phyloP scores from a whole-genome alignment of 805 yeast genomes.

The Metschnikowia vanudenii region DNA sequence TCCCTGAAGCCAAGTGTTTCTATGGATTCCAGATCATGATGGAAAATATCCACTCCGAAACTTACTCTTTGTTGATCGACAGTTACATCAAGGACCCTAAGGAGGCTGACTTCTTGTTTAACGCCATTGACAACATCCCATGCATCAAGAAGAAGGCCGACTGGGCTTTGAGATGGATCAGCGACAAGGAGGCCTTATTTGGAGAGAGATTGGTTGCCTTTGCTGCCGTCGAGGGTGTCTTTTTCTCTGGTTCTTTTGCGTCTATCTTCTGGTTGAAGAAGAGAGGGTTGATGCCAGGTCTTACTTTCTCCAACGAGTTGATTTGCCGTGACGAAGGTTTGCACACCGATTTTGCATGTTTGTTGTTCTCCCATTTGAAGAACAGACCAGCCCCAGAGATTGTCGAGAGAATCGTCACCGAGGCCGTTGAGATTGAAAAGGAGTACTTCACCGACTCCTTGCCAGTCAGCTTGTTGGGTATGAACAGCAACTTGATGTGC shows the following conservation, averaged over 20 bases:
- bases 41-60: slow-evolving; percentile 98
- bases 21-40: slow-evolving; percentile 99
- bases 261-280: slow-evolving; percentile 98
- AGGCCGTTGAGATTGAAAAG: slow-evolving; percentile 93
- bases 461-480: slow-evolving; percentile 90
- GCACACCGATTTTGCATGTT: slow-evolving; percentile 97
- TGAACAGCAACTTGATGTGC: slow-evolving; percentile 92
- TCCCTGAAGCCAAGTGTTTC: slow-evolving; percentile 97
- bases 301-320: slow-evolving; percentile 95
- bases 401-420: slow-evolving; percentile 84
- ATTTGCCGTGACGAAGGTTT: slow-evolving; percentile 98
- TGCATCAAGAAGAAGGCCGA: slow-evolving; percentile 96
- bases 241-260: slow-evolving; percentile 97
- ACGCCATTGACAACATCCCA: slow-evolving; percentile 95
- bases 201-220: slow-evolving; percentile 97
- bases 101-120: slow-evolving; percentile 86
- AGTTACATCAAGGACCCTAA: slow-evolving; percentile 94
- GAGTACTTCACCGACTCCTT: slow-evolving; percentile 67
- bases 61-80: slow-evolving; percentile 91
- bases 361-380: slow-evolving; percentile 87
- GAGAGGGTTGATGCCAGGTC: slow-evolving; percentile 98
- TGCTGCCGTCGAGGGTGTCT: slow-evolving; percentile 98
- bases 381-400: slow-evolving; percentile 80
- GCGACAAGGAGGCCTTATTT: slow-evolving; percentile 81
- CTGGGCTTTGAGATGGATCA: slow-evolving; percentile 98